Evolutionary conservation across 495 filamentous ascomycete species (phyloP).

Genomic region (Annulohypoxylon bovei): DNA sequence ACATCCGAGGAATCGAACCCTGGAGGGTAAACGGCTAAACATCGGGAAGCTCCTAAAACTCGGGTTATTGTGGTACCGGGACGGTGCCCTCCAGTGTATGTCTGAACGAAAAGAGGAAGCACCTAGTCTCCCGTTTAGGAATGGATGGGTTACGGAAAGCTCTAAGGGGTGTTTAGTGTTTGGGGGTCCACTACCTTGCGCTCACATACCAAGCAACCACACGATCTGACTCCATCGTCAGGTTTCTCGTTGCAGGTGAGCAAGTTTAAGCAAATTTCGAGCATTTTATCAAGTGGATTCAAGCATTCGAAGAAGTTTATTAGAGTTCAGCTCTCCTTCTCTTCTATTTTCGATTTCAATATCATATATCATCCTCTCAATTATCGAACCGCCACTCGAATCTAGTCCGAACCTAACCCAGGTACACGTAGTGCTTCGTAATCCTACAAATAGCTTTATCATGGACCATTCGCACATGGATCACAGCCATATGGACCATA

Average conservation of each 20-base stretch:
- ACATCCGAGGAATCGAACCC: too few relatives aligned
- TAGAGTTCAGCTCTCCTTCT: not conserved
- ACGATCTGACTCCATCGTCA: constrained; percentile 34
- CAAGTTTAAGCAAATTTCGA: constrained; percentile 47
- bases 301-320: not conserved
- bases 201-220: constrained; percentile 9
- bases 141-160: constrained; percentile 18
- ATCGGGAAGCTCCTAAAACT: too few relatives aligned
- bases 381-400: constrained; percentile 2
- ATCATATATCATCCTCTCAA: not conserved
- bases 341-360: not conserved
- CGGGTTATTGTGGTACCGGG: too few relatives aligned
- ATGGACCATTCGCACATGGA: constrained; percentile 61
- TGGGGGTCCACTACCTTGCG: constrained; percentile 3
- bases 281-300: not conserved
- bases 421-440: not conserved
- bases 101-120: constrained; percentile 11
- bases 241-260: constrained; percentile 30
- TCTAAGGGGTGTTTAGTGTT: constrained; percentile 9
- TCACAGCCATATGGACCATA: constrained; percentile 64
- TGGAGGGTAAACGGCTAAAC: too few relatives aligned
- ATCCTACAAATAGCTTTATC: not conserved
- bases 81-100: too few relatives aligned
- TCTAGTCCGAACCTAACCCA: not conserved
- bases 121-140: constrained; percentile 16